Conservation (phyloP, 2,329 filamentous ascomycete species). For the Aspergillus tamarii region DNA sequence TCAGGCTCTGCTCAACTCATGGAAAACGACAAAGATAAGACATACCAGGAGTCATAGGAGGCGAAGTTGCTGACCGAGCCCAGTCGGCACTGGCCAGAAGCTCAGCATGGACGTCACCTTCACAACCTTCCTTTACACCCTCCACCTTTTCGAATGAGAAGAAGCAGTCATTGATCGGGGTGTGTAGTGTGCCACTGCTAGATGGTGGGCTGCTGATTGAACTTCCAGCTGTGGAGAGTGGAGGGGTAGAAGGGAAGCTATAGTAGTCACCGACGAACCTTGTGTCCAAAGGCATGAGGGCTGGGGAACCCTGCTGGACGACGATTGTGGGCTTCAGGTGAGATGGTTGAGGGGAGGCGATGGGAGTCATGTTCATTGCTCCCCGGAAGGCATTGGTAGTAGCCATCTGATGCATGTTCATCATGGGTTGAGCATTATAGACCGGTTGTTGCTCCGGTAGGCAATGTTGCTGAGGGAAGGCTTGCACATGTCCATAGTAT, state of each 20-base stretch:
- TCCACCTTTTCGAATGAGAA: conserved; percentile 70
- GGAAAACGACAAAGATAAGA: conserved; percentile 29
- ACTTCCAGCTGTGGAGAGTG: conserved; percentile 83
- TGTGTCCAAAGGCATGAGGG: conserved; percentile 70
- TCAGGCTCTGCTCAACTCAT: conserved; percentile 24
- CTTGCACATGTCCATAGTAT: conserved; percentile 46
- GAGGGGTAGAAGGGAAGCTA: conserved; percentile 83
- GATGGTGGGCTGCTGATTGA: conserved; percentile 81
- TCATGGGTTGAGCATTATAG: conserved; percentile 45
- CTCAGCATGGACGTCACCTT: conserved; percentile 72
- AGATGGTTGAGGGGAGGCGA: conserved; percentile 73
- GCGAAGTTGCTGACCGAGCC: conserved; percentile 71
- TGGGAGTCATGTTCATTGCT: conserved; percentile 61
- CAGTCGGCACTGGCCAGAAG: conserved; percentile 75
- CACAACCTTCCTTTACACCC: conserved; percentile 70
- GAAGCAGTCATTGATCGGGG: conserved; percentile 80
- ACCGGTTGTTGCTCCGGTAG: conserved; percentile 38
- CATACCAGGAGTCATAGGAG: conserved; percentile 90
- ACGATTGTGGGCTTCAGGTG: conserved; percentile 76
- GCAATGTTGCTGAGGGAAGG: conserved; percentile 32
- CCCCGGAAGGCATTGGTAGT: conserved; percentile 47
- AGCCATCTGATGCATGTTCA: conserved; percentile 50
- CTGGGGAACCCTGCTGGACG: conserved; percentile 60
- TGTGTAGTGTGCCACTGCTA: conserved; percentile 74
- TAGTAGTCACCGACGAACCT: conserved; percentile 67